Evolutionary conservation across 345 rosid genomes (phyloP), one percentile per base, ranked within the genome.

Genomic region (Excoecaria agallocha): DNA sequence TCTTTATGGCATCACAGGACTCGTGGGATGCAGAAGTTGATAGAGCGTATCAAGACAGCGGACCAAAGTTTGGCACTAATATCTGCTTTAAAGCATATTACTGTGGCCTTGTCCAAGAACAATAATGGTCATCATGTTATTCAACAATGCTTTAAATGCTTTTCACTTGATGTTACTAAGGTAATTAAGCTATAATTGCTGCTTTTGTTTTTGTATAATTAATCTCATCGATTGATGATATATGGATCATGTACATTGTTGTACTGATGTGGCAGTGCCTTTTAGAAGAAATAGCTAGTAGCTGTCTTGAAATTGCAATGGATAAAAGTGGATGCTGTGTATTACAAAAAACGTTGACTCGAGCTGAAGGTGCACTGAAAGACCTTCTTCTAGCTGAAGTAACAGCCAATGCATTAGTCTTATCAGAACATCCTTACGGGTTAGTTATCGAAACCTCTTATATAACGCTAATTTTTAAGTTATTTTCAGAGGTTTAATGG

Each of bases 361-460:
- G 45, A 43, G 73, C 84, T 0, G 16, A 56, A 0, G 76, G 73
- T 15, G 76, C 76, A 20, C 48, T 68, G 16, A 82, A 63, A 54
- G 72, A 75, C 4, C 81, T 30, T 39, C 71, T 88, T 15, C 17
- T 82, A 5, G 48, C 60, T 41, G 76, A 64, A 68, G 72, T 83
- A 39, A 63, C 70, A 22, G 56, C 70, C 3, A 72, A 79, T 78
- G 79, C 88, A 12, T 46, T 80, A 4, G 11, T 66, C 13, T 69
- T 86, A 20, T 76, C 89, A 0, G 75, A 80, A 46, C 71, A 86
- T 52, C 65, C 71, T 50, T 84, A 12, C 6, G 91, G 91, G 91
- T 86, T 20, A 9, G 84, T 72, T 13, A 10, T 25, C 35, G 16
- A 61, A 61, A 61, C 4, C 43, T 50, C 11, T 9, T 5, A 3